Conservation (phyloP, 2,329 filamentous ascomycete genomes). For the Ophiostoma sp. region DNA sequence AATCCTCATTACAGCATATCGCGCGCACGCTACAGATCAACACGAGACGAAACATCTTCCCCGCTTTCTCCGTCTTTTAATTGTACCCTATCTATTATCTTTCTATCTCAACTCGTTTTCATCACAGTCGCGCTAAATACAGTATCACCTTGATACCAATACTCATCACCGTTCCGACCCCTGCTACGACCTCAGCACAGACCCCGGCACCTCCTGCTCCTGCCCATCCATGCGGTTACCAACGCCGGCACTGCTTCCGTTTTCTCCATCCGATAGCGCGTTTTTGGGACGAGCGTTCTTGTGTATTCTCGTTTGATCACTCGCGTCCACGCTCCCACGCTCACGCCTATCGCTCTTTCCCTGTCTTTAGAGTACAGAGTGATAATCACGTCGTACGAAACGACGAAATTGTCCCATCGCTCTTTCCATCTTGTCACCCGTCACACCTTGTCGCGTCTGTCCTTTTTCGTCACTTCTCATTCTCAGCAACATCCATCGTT, state of each 20-base stretch:
- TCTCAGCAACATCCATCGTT: too few relatives aligned
- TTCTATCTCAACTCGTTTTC: not conserved
- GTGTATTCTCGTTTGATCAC: not conserved
- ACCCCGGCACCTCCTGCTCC: slow-evolving; percentile 7
- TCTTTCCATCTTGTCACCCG: not conserved
- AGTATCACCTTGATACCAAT: not conserved
- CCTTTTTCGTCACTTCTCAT: too few relatives aligned
- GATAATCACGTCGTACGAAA: not conserved
- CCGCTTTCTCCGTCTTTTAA: not conserved
- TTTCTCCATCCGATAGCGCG: slow-evolving; percentile 17
- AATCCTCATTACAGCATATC: too few relatives aligned
- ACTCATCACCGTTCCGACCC: slow-evolving; percentile 3
- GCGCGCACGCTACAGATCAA: not conserved
- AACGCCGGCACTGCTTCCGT: slow-evolving; percentile 22
- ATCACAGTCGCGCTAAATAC: slow-evolving; percentile 3
- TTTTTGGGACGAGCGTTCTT: not conserved
- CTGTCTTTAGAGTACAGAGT: not conserved
- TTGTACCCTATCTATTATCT: not conserved
- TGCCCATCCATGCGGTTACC: slow-evolving; percentile 17
- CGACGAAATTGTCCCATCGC: not conserved
- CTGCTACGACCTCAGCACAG: not conserved
- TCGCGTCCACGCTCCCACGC: not conserved
- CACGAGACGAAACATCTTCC: slow-evolving; percentile 4
- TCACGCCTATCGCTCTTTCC: not conserved
- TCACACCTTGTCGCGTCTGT: slow-evolving; percentile 1